phyloP scores from a whole-genome alignment of 1,284 basidiomycete species.

The Puccinia triticina region DNA sequence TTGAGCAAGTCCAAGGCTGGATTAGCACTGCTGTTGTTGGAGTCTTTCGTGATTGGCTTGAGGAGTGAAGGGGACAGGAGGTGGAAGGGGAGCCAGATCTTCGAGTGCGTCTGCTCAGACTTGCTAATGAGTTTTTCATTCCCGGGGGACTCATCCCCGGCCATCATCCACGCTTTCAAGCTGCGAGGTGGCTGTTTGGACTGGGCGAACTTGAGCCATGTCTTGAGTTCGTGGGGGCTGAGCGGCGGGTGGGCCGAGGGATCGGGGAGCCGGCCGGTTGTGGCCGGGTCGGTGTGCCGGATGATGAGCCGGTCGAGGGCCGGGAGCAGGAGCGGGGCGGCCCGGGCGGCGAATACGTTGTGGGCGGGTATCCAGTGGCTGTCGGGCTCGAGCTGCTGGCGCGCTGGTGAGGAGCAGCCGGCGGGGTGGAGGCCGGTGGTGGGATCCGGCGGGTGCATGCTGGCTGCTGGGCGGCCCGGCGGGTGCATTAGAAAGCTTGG shows the following conservation, averaged over 20 bases:
- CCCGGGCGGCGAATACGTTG: background rate
- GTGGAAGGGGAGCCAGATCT: constrained; percentile 7
- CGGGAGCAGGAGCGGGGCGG: constrained; percentile 23
- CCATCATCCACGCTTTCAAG: too few relatives aligned
- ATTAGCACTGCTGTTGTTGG: background rate
- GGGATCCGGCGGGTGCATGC: too few relatives aligned
- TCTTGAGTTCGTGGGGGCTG: constrained; percentile 5
- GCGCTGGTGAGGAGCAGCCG: too few relatives aligned
- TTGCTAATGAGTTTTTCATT: too few relatives aligned
- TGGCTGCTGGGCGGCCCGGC: background rate
- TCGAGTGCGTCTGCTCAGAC: too few relatives aligned
- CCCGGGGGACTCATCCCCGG: too few relatives aligned
- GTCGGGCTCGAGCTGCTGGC: background rate
- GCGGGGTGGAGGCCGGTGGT: too few relatives aligned
- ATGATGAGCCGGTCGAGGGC: constrained; percentile 17
- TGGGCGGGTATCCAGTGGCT: constrained; percentile 21
- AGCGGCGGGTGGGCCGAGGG: too few relatives aligned
- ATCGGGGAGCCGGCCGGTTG: too few relatives aligned
- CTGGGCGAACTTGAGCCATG: background rate
- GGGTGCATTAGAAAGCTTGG: too few relatives aligned
- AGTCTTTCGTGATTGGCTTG: constrained; percentile 5
- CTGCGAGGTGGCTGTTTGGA: too few relatives aligned
- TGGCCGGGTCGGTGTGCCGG: too few relatives aligned
- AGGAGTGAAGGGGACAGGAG: background rate
- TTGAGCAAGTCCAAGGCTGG: constrained; percentile 3